phyloP scores from a whole-genome alignment of 2,329 filamentous ascomycete species.

The Aureobasidium pullulans region DNA sequence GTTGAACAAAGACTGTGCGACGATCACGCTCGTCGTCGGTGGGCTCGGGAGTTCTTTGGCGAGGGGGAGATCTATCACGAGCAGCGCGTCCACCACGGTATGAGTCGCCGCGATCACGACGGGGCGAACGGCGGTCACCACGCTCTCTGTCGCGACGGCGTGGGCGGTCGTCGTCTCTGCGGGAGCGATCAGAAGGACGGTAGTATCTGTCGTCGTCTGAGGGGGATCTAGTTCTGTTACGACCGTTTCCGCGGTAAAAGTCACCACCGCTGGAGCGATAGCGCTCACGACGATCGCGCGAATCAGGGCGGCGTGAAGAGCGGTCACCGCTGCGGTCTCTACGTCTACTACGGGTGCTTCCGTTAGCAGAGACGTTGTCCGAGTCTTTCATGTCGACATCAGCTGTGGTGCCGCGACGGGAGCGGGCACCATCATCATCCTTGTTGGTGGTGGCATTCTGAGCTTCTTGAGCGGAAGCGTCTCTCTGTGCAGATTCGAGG shows the following conservation, averaged over 20 bases:
- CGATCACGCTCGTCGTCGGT: conserved; percentile 95
- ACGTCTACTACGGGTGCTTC: conserved; percentile 27
- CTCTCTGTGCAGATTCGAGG: conserved; percentile 55
- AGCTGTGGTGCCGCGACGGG: neutral
- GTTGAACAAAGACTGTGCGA: conserved; percentile 96
- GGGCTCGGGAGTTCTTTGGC: conserved; percentile 59
- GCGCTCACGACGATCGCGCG: conserved; percentile 18
- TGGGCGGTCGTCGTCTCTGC: conserved; percentile 50
- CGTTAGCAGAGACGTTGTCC: conserved; percentile 33
- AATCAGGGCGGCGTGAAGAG: conserved; percentile 12
- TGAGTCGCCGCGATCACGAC: conserved; percentile 56
- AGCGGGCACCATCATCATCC: conserved; percentile 26
- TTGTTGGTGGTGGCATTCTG: conserved; percentile 47
- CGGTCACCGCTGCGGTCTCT: conserved; percentile 21
- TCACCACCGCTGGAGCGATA: conserved; percentile 25
- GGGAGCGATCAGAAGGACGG: conserved; percentile 35
- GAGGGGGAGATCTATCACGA: conserved; percentile 42
- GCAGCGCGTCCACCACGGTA: conserved; percentile 59
- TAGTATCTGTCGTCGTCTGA: conserved; percentile 33
- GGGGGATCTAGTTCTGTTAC: conserved; percentile 28
- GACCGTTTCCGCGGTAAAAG: conserved; percentile 31
- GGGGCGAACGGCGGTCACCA: conserved; percentile 36
- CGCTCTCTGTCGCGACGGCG: conserved; percentile 41
- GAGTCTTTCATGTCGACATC: conserved; percentile 11
- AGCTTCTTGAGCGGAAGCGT: conserved; percentile 34